Percentiles rank a stretch among this genome's conserved stretches.
These are phyloP conservation scores for Cyberlindnera mrakii DNA, from an alignment of 805 yeast genomes.

Conservation along the genomic window DNA sequence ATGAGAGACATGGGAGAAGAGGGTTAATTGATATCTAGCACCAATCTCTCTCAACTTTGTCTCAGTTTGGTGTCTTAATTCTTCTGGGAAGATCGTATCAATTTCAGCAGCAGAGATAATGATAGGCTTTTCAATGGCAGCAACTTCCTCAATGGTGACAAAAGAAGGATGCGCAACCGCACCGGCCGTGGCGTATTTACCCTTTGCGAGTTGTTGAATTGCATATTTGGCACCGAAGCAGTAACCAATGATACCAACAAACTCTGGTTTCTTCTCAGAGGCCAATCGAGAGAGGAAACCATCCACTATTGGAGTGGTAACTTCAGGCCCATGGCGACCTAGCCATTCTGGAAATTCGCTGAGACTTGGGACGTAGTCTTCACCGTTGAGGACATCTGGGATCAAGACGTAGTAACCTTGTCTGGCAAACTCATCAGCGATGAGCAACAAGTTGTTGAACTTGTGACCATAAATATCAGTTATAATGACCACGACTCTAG, in stretches of 20 bases:
- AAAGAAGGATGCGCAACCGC: conserved; percentile 86
- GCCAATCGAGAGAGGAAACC: conserved; percentile 40
- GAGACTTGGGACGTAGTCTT: conserved; percentile 29
- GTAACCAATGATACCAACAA: conserved; percentile 62
- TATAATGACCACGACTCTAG: conserved; percentile 51
- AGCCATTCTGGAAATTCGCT: conserved; percentile 41
- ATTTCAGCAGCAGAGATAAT: conserved; percentile 69
- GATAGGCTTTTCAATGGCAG: conserved; percentile 44
- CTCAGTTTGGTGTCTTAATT: conserved; percentile 58
- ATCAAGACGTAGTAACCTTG: conserved; percentile 59
- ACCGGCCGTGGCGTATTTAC: conserved; percentile 42
- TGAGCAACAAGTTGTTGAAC: conserved; percentile 49
- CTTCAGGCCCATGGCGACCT: conserved; percentile 42
- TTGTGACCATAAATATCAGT: conserved; percentile 68
- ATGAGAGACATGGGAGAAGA: conserved; percentile 61
- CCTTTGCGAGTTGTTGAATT: conserved; percentile 41
- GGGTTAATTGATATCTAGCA: conserved; percentile 52
- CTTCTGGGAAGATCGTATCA: conserved; percentile 58
- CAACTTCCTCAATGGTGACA: conserved; percentile 59
- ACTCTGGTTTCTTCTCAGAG: conserved; percentile 30
- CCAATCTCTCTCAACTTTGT: conserved; percentile 46
- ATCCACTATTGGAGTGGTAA: conserved; percentile 42
- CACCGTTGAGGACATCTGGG: conserved; percentile 68
- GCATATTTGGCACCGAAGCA: conserved; percentile 81
- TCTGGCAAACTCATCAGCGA: conserved; percentile 62